Evolutionary conservation across 805 yeast species (phyloP).

Genomic region (Candida boleticola): DNA sequence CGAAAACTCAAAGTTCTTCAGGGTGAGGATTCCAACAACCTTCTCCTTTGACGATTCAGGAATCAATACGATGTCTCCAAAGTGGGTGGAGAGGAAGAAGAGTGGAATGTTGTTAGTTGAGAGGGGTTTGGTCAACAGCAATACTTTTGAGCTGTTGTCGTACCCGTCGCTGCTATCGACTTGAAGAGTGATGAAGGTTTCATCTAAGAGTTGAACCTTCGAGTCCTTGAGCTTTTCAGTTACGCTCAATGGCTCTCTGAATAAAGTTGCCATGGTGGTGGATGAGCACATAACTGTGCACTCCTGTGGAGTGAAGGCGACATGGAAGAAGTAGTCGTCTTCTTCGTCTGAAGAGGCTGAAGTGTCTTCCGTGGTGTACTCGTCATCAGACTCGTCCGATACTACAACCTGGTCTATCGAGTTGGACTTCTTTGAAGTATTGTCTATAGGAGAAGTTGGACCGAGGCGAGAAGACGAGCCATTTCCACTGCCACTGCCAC

Average conservation of each 20-base stretch:
- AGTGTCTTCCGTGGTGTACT: conserved; percentile 11
- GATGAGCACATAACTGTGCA: conserved; percentile 57
- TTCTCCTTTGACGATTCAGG: conserved; percentile 45
- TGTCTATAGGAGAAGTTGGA: conserved; percentile 2
- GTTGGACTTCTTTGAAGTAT: background rate
- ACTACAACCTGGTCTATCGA: conserved; percentile 4
- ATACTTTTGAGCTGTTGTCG: conserved; percentile 49
- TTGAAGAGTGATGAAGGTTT: conserved; percentile 51
- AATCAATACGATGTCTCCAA: conserved; percentile 60
- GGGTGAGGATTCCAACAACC: conserved; percentile 46
- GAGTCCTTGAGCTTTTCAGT: conserved; percentile 29
- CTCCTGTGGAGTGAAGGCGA: conserved; percentile 63
- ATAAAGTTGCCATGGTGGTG: conserved; percentile 31
- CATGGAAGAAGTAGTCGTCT: conserved; percentile 51
- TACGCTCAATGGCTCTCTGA: conserved; percentile 37
- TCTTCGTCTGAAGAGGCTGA: conserved; percentile 18
- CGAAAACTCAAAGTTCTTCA: conserved; percentile 43
- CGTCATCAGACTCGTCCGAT: conserved; percentile 7
- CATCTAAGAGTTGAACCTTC: conserved; percentile 40
- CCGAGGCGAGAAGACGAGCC: background rate
- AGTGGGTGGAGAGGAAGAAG: conserved; percentile 61
- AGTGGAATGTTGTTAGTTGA: conserved; percentile 55
- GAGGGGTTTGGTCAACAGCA: conserved; percentile 58
- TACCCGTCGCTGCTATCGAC: conserved; percentile 59
- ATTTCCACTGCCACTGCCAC: background rate